phyloP scores from a whole-genome alignment of 768 basidiomycete species.

The Leucocoprinus sp. region DNA sequence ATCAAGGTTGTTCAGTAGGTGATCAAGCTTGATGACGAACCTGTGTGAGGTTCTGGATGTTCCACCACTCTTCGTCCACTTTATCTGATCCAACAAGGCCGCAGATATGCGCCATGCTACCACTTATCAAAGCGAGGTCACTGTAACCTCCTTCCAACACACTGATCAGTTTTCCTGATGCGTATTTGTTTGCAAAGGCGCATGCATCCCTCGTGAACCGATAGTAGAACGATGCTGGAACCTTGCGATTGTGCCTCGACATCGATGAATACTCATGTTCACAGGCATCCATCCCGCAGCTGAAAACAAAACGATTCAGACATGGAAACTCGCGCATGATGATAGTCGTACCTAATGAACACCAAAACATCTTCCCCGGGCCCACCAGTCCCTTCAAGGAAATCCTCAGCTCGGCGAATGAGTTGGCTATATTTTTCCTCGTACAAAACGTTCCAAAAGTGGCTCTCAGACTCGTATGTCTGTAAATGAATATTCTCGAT shows the following conservation, averaged over 20 bases:
- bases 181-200: constrained; percentile 53
- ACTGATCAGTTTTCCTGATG: constrained; percentile 67
- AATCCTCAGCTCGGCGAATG: constrained; percentile 59
- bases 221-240: constrained; percentile 80
- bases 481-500: constrained; percentile 84
- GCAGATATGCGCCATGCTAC: constrained; percentile 70
- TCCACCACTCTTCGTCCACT: constrained; percentile 61
- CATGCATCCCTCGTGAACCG: constrained; percentile 72
- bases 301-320: constrained; percentile 20
- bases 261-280: constrained; percentile 87
- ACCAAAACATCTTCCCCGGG: constrained; percentile 65
- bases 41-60: constrained; percentile 45
- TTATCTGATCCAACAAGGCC: constrained; percentile 44
- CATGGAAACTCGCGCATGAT: neutral
- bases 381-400: constrained; percentile 59
- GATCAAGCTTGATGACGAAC: constrained; percentile 25
- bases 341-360: constrained; percentile 67
- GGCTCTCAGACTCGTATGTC: constrained; percentile 57
- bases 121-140: constrained; percentile 80
- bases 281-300: constrained; percentile 92
- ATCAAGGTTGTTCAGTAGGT: neutral
- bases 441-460: constrained; percentile 76
- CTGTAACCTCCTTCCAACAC: constrained; percentile 96
- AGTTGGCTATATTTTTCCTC: constrained; percentile 52
- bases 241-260: constrained; percentile 87